These are phyloP conservation scores for Thermochaetoides dissita DNA, from an alignment of 2,329 filamentous ascomycete species.

Conservation along the genomic window DNA sequence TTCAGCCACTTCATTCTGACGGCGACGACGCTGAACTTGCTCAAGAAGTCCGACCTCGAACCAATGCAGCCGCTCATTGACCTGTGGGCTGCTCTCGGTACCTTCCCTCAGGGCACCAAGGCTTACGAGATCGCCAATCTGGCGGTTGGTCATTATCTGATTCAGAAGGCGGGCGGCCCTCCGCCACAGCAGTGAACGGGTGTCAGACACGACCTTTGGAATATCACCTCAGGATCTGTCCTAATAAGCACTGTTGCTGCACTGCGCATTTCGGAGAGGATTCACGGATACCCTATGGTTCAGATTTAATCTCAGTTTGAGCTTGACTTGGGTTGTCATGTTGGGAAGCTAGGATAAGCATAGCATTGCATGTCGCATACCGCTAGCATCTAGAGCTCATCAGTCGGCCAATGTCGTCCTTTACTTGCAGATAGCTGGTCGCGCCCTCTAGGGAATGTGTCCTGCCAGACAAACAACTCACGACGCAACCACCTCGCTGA, in stretches of 20 bases:
- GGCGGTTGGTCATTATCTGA: conserved; percentile 42
- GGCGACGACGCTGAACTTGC: conserved; percentile 66
- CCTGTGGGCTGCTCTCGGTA: conserved; percentile 77
- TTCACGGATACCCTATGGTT: conserved; percentile 4
- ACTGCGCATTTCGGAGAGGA: too few relatives aligned
- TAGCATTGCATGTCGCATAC: background rate
- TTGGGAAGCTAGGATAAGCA: background rate
- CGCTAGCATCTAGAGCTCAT: too few relatives aligned
- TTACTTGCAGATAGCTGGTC: too few relatives aligned
- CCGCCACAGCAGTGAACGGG: conserved; percentile 8
- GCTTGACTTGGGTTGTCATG: too few relatives aligned
- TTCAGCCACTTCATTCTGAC: conserved; percentile 77
- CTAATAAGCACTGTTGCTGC: too few relatives aligned
- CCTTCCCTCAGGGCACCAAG: conserved; percentile 64
- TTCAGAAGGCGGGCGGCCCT: conserved; percentile 26
- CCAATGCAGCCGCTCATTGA: conserved; percentile 93
- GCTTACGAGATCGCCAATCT: conserved; percentile 53
- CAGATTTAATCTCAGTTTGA: background rate
- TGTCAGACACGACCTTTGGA: too few relatives aligned
- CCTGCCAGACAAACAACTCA: conserved; percentile 4
- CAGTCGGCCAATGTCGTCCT: too few relatives aligned
- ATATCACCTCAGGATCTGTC: too few relatives aligned
- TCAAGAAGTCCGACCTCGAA: conserved; percentile 80
- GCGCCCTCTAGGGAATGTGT: background rate
- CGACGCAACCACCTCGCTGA: conserved; percentile 23